phyloP scores from a whole-genome alignment of 768 basidiomycete genomes.

The Boletus coccyginus region DNA sequence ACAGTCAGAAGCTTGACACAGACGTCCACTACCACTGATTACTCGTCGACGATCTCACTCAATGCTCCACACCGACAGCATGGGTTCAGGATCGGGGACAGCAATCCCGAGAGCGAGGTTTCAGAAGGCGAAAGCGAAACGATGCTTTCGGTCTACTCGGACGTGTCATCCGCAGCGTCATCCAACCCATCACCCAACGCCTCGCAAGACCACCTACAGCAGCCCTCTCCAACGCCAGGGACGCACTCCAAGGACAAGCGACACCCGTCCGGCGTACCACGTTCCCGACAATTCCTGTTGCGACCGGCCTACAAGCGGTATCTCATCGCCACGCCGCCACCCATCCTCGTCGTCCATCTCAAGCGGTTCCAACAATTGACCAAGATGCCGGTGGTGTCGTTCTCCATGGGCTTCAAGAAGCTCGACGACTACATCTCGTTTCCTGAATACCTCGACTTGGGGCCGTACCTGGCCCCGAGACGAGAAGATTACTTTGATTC shows the following conservation, averaged over 20 bases:
- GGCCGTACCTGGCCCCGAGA: conserved; percentile 82
- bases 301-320: conserved; percentile 93
- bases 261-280: conserved; percentile 37
- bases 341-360: conserved; percentile 87
- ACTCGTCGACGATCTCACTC: conserved; percentile 28
- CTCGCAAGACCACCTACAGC: too few relatives aligned
- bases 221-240: too few relatives aligned
- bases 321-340: conserved; percentile 81
- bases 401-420: conserved; percentile 78
- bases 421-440: conserved; percentile 90
- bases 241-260: too few relatives aligned
- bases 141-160: conserved; percentile 30
- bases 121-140: conserved; percentile 36
- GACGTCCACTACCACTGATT: conserved; percentile 6
- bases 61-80: conserved; percentile 27
- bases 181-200: too few relatives aligned
- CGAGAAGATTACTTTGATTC: conserved; percentile 67
- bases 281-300: conserved; percentile 62
- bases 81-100: conserved; percentile 22
- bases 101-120: conserved; percentile 30
- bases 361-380: conserved; percentile 91
- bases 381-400: conserved; percentile 59
- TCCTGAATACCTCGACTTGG: conserved; percentile 81
- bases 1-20: conserved; percentile 13
- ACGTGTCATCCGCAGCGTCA: too few relatives aligned